Evolutionary conservation across 2,329 filamentous ascomycete genomes (phyloP).

Genomic region (Aspergillus persii): DNA sequence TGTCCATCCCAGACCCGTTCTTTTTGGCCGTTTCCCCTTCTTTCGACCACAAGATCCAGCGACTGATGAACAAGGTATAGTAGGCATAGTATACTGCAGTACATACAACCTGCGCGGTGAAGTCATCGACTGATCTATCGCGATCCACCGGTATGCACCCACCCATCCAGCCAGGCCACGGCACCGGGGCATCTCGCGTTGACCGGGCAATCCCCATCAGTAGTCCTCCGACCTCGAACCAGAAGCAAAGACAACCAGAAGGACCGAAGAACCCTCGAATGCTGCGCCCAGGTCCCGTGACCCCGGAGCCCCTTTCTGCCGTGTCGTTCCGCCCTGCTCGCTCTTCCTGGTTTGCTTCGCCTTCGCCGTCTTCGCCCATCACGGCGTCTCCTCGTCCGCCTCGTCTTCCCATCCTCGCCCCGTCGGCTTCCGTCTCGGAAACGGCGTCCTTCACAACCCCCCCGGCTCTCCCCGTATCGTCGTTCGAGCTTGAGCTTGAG

Average conservation of each 20-base stretch:
- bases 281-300: conserved; percentile 22
- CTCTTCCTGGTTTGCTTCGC: background rate
- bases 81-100: too few relatives aligned
- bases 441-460: conserved; percentile 25
- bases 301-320: conserved; percentile 23
- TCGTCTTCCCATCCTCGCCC: conserved; percentile 8
- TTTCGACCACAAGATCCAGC: background rate
- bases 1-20: background rate
- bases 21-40: background rate
- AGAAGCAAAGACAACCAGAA: background rate
- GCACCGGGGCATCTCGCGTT: too few relatives aligned
- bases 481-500: conserved; percentile 37
- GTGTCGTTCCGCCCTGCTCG: background rate
- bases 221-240: too few relatives aligned
- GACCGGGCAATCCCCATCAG: too few relatives aligned
- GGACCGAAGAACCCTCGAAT: conserved; percentile 8
- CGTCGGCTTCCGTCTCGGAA: conserved; percentile 19
- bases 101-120: too few relatives aligned
- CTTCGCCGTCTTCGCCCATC: conserved; percentile 7
- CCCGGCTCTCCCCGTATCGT: conserved; percentile 30
- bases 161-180: too few relatives aligned
- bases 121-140: too few relatives aligned
- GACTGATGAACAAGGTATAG: background rate
- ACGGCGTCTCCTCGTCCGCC: conserved; percentile 6
- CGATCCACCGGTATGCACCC: background rate